Percentiles rank a stretch among this genome's conserved stretches.
Conservation (phyloP, 176 grass and related monocot genomes). For the Thinopyrum elongatum region DNA sequence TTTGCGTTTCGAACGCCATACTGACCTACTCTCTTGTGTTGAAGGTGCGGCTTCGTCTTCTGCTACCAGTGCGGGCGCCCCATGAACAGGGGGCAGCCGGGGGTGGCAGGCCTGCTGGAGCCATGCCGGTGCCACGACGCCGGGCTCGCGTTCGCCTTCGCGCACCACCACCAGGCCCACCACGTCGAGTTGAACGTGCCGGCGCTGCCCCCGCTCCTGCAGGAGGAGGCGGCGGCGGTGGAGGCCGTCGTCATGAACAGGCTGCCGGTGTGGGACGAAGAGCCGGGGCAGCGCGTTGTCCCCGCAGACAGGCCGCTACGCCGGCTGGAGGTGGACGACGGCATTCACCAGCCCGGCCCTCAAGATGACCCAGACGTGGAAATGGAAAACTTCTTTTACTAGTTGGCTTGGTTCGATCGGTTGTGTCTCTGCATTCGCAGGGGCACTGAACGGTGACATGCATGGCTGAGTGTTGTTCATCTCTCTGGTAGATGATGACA, state of each 20-base stretch:
- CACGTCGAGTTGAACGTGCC: neutral
- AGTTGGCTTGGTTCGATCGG: neutral
- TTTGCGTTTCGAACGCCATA: neutral
- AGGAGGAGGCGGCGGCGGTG: no score
- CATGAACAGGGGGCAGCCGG: neutral
- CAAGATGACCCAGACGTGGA: neutral
- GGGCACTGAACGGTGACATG: neutral
- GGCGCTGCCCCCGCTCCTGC: neutral
- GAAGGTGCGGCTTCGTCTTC: slow-evolving; percentile 26
- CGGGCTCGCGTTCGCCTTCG: neutral
- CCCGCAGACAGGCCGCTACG: no score
- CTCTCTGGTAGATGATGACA: neutral
- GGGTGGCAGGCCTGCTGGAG: neutral
- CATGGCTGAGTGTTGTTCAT: neutral
- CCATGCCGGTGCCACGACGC: neutral
- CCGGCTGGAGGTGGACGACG: neutral
- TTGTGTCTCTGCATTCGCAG: neutral
- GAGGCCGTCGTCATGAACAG: neutral
- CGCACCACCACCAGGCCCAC: neutral
- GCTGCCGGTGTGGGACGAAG: neutral
- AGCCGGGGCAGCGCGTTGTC: no score
- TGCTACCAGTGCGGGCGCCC: slow-evolving; percentile 8
- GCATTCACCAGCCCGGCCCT: neutral
- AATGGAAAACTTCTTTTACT: neutral
- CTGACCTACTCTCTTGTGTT: neutral